A percentile compares a stretch with the other conserved stretches of the same genome.
Evolutionary conservation across 176 grass and related monocot species (phyloP).

Genomic region (Tillandsia leiboldiana): DNA sequence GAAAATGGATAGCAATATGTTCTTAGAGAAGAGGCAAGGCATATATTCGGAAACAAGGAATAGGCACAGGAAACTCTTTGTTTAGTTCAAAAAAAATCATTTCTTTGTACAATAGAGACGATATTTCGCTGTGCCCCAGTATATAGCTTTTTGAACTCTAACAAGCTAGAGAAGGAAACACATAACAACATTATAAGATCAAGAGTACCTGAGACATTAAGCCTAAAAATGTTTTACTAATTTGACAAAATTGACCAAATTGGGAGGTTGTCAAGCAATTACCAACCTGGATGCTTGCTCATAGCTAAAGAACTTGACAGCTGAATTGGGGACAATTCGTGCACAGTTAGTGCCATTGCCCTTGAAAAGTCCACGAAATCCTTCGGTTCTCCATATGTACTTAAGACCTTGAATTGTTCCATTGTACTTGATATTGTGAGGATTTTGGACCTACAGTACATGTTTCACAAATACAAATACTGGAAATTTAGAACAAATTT

Average conservation of each 20-base stretch:
- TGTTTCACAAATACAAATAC: neutral
- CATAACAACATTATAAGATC: neutral
- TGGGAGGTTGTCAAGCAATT: neutral
- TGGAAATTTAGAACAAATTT: neutral
- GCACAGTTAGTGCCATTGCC: constrained; percentile 98
- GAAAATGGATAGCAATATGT: neutral
- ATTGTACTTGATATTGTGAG: constrained; percentile 94
- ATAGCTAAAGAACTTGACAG: constrained; percentile 98
- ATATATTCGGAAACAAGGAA: neutral
- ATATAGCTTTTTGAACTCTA: neutral
- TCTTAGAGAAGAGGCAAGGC: neutral
- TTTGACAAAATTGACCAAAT: neutral
- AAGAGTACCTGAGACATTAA: neutral
- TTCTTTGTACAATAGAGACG: neutral
- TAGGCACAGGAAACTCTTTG: neutral
- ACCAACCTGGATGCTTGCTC: constrained; percentile 85
- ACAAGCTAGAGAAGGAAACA: neutral
- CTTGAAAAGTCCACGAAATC: constrained; percentile 86
- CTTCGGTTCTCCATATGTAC: constrained; percentile 89
- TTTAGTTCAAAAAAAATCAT: neutral
- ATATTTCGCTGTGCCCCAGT: neutral
- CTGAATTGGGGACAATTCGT: constrained; percentile 94
- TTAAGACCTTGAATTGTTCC: constrained; percentile 97
- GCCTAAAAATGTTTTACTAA: neutral
- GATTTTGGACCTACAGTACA: constrained; percentile 77